Evolutionary conservation across 345 rosid species (phyloP).

Genomic region (Brassica incana): DNA sequence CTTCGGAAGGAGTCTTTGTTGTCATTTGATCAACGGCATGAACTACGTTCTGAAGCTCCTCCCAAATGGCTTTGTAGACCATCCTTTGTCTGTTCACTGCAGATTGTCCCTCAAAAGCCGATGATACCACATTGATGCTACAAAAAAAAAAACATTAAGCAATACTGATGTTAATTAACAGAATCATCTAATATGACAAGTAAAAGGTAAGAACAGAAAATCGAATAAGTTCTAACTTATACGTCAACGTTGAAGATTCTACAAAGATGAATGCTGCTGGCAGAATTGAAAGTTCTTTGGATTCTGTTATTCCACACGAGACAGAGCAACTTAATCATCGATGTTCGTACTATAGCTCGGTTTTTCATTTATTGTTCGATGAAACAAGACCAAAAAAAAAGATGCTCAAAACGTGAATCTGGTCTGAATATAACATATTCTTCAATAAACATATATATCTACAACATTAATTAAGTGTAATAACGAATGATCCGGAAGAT

Average conservation of each 20-base stretch:
- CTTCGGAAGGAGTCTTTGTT: constrained; percentile 79
- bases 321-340: neutral
- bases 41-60: constrained; percentile 90
- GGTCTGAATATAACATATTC: neutral
- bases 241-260: neutral
- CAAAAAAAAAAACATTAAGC: constrained; percentile 9
- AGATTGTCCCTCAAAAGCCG: constrained; percentile 80
- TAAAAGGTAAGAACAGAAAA: neutral
- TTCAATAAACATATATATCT: neutral
- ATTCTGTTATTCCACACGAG: neutral
- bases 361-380: neutral
- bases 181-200: neutral
- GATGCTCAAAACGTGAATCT: neutral
- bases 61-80: constrained; percentile 99
- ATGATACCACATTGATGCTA: constrained; percentile 84
- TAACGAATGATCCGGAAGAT: neutral
- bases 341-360: neutral
- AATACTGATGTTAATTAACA: neutral
- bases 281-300: neutral
- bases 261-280: neutral
- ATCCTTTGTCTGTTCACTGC: constrained; percentile 93
- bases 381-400: neutral
- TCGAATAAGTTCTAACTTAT: neutral
- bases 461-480: neutral
- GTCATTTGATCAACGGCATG: constrained; percentile 98